These are phyloP conservation scores for Paracoccidioides brasiliensis DNA, from an alignment of 2,329 filamentous ascomycete genomes.

Conservation along the genomic window DNA sequence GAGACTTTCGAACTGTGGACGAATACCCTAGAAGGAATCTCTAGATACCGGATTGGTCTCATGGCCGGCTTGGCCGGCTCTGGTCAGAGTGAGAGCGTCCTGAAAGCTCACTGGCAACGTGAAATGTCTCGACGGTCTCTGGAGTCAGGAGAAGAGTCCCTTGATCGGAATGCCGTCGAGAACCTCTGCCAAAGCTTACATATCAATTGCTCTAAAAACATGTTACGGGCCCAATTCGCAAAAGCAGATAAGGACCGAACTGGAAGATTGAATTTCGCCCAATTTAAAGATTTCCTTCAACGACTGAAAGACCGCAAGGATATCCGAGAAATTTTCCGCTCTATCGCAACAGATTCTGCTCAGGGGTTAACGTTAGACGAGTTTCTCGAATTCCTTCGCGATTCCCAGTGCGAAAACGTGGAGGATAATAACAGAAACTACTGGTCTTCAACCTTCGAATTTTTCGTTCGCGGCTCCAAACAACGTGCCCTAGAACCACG, in stretches of 20 bases:
- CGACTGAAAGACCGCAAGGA: conserved; percentile 76
- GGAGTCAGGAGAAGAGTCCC: conserved; percentile 46
- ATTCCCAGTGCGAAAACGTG: conserved; percentile 64
- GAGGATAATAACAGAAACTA: conserved; percentile 44
- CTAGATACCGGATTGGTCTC: conserved; percentile 72
- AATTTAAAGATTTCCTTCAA: conserved; percentile 74
- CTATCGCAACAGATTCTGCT: conserved; percentile 45
- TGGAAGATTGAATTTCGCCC: conserved; percentile 58
- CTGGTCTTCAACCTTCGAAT: conserved; percentile 63
- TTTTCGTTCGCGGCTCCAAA: conserved; percentile 50
- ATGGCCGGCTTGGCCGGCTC: conserved; percentile 76
- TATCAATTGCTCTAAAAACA: conserved; percentile 71
- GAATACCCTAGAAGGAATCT: conserved; percentile 67
- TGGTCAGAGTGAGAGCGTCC: conserved; percentile 63
- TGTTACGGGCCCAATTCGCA: conserved; percentile 60
- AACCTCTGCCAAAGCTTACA: conserved; percentile 79
- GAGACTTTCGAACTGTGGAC: conserved; percentile 69
- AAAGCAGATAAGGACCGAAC: conserved; percentile 53
- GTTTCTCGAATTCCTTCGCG: conserved; percentile 62
- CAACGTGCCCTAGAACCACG: conserved; percentile 33
- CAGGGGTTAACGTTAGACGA: conserved; percentile 56
- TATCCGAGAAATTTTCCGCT: conserved; percentile 58
- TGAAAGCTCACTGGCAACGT: conserved; percentile 71
- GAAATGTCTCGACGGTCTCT: conserved; percentile 57
- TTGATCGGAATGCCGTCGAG: conserved; percentile 67